A percentile compares a stretch with the other conserved stretches of the same genome.
Evolutionary conservation across 2,329 filamentous ascomycete species (phyloP).

Genomic region (Pochonia chlamydosporia): DNA sequence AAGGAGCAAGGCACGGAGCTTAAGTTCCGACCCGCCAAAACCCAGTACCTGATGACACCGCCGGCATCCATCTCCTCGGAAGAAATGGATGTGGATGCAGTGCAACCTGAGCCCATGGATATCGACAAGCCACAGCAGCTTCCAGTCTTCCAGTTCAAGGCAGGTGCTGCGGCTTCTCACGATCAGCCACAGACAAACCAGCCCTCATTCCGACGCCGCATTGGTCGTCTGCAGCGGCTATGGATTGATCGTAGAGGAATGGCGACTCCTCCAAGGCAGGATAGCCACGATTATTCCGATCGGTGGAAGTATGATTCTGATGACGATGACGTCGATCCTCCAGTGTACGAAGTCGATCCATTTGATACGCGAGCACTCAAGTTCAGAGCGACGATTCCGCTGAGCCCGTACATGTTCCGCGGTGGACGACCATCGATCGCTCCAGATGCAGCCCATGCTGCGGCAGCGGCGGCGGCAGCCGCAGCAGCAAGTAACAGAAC

Average conservation of each 20-base stretch:
- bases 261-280: constrained; percentile 37
- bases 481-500: constrained; percentile 1
- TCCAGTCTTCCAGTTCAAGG: constrained; percentile 42
- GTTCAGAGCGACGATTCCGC: constrained; percentile 54
- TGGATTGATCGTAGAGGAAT: constrained; percentile 83
- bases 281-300: constrained; percentile 47
- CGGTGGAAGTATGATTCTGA: constrained; percentile 86
- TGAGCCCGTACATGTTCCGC: constrained; percentile 37
- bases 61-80: constrained; percentile 51
- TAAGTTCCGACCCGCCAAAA: constrained; percentile 66
- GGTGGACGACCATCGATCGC: constrained; percentile 29
- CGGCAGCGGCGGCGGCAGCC: constrained; percentile 10
- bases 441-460: constrained; percentile 20
- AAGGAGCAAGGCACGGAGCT: constrained; percentile 56
- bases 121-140: constrained; percentile 24
- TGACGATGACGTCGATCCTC: constrained; percentile 75
- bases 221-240: constrained; percentile 76
- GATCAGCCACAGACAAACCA: constrained; percentile 35
- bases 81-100: constrained; percentile 51
- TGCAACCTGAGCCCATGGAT: constrained; percentile 37
- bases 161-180: constrained; percentile 28
- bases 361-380: constrained; percentile 54
- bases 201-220: constrained; percentile 74
- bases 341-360: constrained; percentile 71
- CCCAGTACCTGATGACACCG: constrained; percentile 63